Evolutionary conservation across 331 rosid species (phyloP), one percentile per base, ranked within the genome.

Genomic region (Erythrophleum ivorense): DNA sequence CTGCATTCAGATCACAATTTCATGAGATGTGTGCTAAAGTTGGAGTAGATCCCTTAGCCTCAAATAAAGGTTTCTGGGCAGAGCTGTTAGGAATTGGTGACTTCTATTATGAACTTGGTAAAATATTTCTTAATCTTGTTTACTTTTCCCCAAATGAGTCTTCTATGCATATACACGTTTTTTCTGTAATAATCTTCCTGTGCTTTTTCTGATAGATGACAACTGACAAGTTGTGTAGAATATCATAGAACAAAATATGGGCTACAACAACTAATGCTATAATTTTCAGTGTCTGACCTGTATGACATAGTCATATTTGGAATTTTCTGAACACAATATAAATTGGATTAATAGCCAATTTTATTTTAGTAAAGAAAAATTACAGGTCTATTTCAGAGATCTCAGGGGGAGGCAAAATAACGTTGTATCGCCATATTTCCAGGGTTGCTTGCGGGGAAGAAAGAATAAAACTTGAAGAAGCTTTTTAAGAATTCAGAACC

Each of bases 1-100:
- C 97, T 40, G 97, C 97, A 7, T 93, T 95, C 86, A 87, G 99
- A 87, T 93, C 99, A 60, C 99, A 93, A 83, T 95, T 95, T 80
- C 99, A 95, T 68, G 96, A 95, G 83, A 95, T 95, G 97, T 95
- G 98, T 83, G 90, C 97, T 18, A 93, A 93, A 85, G 97, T 95
- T 83, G 98, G 99, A 80, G 99, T 95, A 12, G 99, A 95, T 87
- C 99, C 99, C 68, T 88, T 91, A 83, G 98, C 98, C 69, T 95
- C 97, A 71, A 95, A 93, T 85, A 95, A 95, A 82, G 98, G 99
- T 78, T 95, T 95, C 78, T 95, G 98, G 98, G 97, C 99, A n/a
- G 99, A 95, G 97, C 97, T 95, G 4, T 83, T 95, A 81, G 97
- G 98, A 79, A 91, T 93, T 84, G 99, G 97, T 80, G 98, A 93